Conservation (phyloP, 2,329 filamentous ascomycete species). For the Calonectria pauciramosa region DNA sequence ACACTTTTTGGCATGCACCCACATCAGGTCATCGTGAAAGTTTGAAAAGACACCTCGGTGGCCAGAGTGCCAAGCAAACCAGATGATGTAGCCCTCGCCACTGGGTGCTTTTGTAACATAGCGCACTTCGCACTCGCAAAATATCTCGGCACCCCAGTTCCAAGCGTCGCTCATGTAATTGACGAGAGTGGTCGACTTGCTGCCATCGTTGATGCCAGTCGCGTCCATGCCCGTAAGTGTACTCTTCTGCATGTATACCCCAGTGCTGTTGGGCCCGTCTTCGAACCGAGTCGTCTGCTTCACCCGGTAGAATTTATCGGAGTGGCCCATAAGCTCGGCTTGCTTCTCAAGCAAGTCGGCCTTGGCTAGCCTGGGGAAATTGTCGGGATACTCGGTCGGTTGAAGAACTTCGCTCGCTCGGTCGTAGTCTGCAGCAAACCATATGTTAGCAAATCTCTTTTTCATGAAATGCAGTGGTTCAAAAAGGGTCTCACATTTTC, state of each 20-base stretch:
- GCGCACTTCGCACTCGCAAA: slow-evolving; percentile 76
- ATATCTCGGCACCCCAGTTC: slow-evolving; percentile 81
- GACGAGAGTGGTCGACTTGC: slow-evolving; percentile 75
- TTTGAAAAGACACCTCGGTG: not conserved
- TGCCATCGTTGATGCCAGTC: slow-evolving; percentile 77
- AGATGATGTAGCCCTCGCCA: slow-evolving; percentile 71
- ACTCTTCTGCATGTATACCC: slow-evolving; percentile 74
- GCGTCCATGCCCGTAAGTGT: slow-evolving; percentile 72
- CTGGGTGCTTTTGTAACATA: slow-evolving; percentile 68
- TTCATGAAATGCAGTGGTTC: not conserved
- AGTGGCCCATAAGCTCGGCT: slow-evolving; percentile 64
- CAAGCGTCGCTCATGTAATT: slow-evolving; percentile 78
- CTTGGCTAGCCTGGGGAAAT: slow-evolving; percentile 70
- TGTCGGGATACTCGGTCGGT: slow-evolving; percentile 68
- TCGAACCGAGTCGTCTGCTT: slow-evolving; percentile 74
- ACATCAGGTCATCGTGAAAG: slow-evolving; percentile 67
- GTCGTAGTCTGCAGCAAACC: slow-evolving; percentile 65
- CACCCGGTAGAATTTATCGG: slow-evolving; percentile 67
- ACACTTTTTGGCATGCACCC: slow-evolving; percentile 75
- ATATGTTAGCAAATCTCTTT: not conserved
- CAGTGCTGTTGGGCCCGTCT: slow-evolving; percentile 72
- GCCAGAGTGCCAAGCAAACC: slow-evolving; percentile 70
- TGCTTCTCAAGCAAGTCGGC: slow-evolving; percentile 69
- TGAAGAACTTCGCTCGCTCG: slow-evolving; percentile 69
- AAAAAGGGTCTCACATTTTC: slow-evolving; percentile 56